Base-by-base conservation (phyloP, 768 basidiomycete species). In the Ramaria rubella region DNA sequence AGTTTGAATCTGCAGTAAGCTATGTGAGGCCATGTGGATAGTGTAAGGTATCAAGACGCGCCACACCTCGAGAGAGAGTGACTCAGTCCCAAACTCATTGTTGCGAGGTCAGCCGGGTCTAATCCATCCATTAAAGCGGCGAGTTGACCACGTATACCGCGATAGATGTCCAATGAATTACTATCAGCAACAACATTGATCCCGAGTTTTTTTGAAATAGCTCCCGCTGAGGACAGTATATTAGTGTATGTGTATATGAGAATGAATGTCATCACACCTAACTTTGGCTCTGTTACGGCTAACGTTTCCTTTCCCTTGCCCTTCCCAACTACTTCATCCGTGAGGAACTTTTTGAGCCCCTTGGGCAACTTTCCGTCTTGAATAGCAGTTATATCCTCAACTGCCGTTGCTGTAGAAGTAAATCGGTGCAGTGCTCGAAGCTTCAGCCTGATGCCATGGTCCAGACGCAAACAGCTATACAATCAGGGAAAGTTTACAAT, bases 81-180 rank as follows among this genome's bases (percentile, higher is more conserved):
- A 70, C 90, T 91, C 59, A 99, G 80, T 81, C 96, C 96, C 63
- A 99, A 75, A 63, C 90, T 93, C 95, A 99, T 98, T 34, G 94
- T 97, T 26, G 93, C 86, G 61, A 99, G 75, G 73, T 97, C 95
- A 68, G 91, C 89, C 6, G 91, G 90, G 71, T 94, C 90, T 45
- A 94, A 73, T 44, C 94, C 95, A 62, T 94, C 90, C 60, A 99
- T 76, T 21, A 99, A 77, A 2, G 86, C 79, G 17, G 89, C 76
- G 52, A 99, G 77, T 72, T 99, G 96, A 61, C 81, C 79, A 55
- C 96, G 81, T 59, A 98, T 99, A 62, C 96, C 96, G 63, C 94
- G 86, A 86, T 94, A 98, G 21, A 98, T 82, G 62, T 99, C 96
- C 50, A 73, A 69, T 48, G 75, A 73, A 51, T 80, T 73, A 34